Percentiles rank a stretch among this genome's conserved stretches.
phyloP scores from a whole-genome alignment of 2,329 filamentous ascomycete species.

The Penicillium nordicum region DNA sequence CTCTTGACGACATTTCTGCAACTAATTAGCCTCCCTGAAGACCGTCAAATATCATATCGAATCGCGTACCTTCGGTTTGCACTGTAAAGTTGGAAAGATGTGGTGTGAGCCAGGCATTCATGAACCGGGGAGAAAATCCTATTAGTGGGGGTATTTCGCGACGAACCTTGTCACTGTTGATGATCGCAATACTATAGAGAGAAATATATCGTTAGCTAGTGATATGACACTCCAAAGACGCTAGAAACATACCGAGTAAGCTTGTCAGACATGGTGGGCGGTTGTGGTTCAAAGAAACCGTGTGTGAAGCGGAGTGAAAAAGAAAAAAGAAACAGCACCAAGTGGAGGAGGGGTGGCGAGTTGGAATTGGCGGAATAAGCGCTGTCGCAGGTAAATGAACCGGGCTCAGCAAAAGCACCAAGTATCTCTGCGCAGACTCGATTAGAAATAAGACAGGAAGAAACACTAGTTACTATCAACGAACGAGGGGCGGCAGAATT shows the following conservation, averaged over 20 bases:
- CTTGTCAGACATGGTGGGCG: conserved; percentile 76
- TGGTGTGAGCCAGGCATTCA: conserved; percentile 40
- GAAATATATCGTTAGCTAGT: conserved; percentile 16
- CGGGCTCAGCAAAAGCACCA: conserved; percentile 20
- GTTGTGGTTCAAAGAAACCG: conserved; percentile 22
- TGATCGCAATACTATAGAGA: conserved; percentile 82
- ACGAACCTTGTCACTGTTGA: conserved; percentile 92
- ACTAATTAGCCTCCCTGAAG: conserved; percentile 21
- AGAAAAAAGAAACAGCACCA: conserved; percentile 9
- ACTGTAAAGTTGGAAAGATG: conserved; percentile 52
- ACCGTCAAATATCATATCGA: not conserved
- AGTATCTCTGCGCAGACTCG: conserved; percentile 22
- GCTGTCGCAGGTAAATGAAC: conserved; percentile 10
- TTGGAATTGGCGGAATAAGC: not conserved
- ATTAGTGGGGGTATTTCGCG: conserved; percentile 32
- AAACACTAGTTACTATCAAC: conserved; percentile 14
- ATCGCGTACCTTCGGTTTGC: conserved; percentile 73
- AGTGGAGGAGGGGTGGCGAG: not conserved
- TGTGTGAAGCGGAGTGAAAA: conserved; percentile 9
- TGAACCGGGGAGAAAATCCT: conserved; percentile 33
- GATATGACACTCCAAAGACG: not conserved
- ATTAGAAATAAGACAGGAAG: conserved; percentile 11
- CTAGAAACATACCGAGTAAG: conserved; percentile 74
- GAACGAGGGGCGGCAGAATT: conserved; percentile 18
- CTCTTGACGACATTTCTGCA: conserved; percentile 94